Base-by-base conservation (phyloP, 768 basidiomycete genomes). In the Cubamyces lactineus region DNA sequence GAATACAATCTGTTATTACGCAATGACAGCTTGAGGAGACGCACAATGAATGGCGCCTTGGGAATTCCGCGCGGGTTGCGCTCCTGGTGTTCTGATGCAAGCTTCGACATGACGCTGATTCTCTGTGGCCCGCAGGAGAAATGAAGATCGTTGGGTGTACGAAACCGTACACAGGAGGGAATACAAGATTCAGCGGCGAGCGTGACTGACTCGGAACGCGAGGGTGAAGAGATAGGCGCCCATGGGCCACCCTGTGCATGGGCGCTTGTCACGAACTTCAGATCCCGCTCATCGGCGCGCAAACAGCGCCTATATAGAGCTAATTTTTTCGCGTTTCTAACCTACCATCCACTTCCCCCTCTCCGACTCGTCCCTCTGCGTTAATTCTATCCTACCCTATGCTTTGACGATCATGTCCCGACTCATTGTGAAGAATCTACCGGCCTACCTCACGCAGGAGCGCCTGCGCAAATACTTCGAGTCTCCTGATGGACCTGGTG, bases 51-150 rank as follows among this genome's bases (percentile, higher is more conserved):
- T 0, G 93, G 92, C 3, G 96, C 96, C 75, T 90, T 89, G 23
- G 96, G 96, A 53, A 98, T 98, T 5, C 96, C 96, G 54, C 96
- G 80, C 0, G 94, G 88, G 66, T 96, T 98, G 70, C 86, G 86
- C 74, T 86, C 74, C 55, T 71, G 68, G 13, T 54, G 63, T 16
- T 65, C 46, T 1, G 39, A 38, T n/a, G 43, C 43, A 8, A 47
- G 4, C 3, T 24, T 48, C 0, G 67, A 64, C 70, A 70, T 69
- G 23, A 26, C 6, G 15, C 23, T 6, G 13, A 2, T 23, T 21
- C 21, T 46, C 2, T 23, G 6, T 2, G 21, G 2, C 19, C 19
- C 6, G 3, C 45, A 46, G 19, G 4, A 16, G 13, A 15, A 28
- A 21, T 28, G 1, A 30, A 41, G 2, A 15, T 24, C 7, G 19